phyloP scores from a whole-genome alignment of 495 filamentous ascomycete species.

The Xylaria venustula region DNA sequence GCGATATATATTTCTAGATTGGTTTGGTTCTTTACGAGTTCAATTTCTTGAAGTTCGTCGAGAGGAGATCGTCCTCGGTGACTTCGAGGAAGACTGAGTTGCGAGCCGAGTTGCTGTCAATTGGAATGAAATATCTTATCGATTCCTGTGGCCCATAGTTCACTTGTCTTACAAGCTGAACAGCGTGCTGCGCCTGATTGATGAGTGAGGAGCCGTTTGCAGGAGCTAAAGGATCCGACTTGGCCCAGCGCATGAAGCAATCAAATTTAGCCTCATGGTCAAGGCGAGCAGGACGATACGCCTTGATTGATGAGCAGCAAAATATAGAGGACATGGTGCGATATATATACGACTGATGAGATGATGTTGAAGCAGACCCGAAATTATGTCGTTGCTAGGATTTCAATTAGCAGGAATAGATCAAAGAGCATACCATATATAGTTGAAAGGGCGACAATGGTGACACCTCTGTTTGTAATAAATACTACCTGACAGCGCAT shows the following conservation, averaged over 20 bases:
- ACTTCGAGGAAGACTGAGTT: constrained; percentile 26
- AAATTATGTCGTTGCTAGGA: not conserved
- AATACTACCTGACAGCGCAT: too few species aligned
- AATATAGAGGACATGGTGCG: constrained; percentile 4
- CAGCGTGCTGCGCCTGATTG: constrained; percentile 11
- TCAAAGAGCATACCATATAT: too few species aligned
- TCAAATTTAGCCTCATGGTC: constrained; percentile 28
- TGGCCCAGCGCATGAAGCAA: constrained; percentile 28
- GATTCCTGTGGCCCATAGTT: constrained; percentile 35
- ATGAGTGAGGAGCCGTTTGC: not conserved
- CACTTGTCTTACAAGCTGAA: constrained; percentile 36
- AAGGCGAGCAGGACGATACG: constrained; percentile 11
- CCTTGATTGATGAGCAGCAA: constrained; percentile 6
- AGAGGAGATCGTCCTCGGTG: constrained; percentile 27
- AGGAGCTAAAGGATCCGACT: not conserved
- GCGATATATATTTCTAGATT: not conserved
- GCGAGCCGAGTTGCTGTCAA: constrained; percentile 9
- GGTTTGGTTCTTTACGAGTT: constrained; percentile 23
- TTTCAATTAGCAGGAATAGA: too few species aligned
- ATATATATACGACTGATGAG: not conserved
- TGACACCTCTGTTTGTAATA: too few species aligned
- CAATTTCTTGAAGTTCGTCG: constrained; percentile 36
- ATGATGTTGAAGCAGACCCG: not conserved
- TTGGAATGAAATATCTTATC: constrained; percentile 32
- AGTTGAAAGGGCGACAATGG: too few species aligned